These are phyloP conservation scores for Knufia fluminis DNA, from an alignment of 2,329 filamentous ascomycete species.

Conservation along the genomic window DNA sequence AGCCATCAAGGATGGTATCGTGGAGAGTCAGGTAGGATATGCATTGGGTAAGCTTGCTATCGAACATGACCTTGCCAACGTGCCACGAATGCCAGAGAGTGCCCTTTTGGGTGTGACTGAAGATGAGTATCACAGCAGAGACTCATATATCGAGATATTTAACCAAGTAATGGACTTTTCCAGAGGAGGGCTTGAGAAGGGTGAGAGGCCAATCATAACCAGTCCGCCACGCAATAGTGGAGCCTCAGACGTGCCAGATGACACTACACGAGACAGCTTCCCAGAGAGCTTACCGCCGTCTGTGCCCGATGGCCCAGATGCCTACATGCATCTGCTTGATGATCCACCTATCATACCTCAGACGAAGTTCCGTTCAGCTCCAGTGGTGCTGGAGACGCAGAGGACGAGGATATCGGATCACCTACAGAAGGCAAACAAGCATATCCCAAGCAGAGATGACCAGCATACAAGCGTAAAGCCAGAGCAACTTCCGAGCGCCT, in stretches of 20 bases:
- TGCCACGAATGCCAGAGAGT: background rate
- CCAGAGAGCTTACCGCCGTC: background rate
- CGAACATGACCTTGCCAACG: conserved; percentile 1
- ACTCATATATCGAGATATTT: conserved; percentile 1
- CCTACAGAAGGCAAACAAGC: background rate
- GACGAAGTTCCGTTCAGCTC: background rate
- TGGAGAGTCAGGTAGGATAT: conserved; percentile 4
- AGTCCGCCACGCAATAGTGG: background rate
- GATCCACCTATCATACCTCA: background rate
- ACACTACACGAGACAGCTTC: background rate
- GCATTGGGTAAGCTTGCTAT: conserved; percentile 1
- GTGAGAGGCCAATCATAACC: background rate
- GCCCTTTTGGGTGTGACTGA: conserved; percentile 1
- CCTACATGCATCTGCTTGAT: conserved; percentile 8
- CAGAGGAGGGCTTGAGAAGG: background rate
- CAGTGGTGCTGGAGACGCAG: background rate
- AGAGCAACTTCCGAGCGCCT: background rate
- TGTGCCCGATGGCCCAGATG: background rate
- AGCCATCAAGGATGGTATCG: background rate
- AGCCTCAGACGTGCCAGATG: background rate
- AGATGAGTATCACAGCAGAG: conserved; percentile 4
- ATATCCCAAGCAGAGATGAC: background rate
- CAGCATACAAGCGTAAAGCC: background rate
- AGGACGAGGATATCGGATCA: background rate
- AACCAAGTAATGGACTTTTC: background rate